Conservation (phyloP, 208 protist species). For the Naegleria gruberi region DNA sequence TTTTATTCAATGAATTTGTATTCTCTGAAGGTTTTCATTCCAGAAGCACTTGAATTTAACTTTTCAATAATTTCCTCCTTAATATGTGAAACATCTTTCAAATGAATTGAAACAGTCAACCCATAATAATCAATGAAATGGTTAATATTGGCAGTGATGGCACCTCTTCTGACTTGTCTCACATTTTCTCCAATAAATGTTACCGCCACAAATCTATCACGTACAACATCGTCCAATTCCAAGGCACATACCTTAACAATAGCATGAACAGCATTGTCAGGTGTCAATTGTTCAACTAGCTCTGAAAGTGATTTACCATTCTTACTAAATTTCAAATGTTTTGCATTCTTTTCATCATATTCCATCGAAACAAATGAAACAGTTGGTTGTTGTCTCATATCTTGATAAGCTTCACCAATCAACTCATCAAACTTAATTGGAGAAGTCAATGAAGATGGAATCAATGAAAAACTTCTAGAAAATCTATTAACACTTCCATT, state of each 20-base stretch:
- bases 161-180: background rate
- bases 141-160: background rate
- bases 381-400: background rate
- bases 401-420: background rate
- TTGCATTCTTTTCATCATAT: background rate
- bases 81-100: background rate
- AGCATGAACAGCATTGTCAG: background rate
- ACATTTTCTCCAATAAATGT: background rate
- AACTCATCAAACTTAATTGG: background rate
- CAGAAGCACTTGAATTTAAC: background rate
- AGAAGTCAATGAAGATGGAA: no score
- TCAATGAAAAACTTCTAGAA: background rate
- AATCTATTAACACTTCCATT: background rate
- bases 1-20: no score
- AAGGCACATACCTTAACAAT: background rate
- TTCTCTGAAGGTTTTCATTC: background rate
- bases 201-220: background rate
- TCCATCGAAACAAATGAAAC: background rate
- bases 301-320: background rate
- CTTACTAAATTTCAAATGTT: background rate
- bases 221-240: background rate
- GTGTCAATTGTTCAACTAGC: background rate
- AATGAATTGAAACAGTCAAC: background rate
- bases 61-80: constrained; percentile 4
- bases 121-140: background rate